A percentile compares a stretch with the other conserved stretches of the same genome.
Conservation (phyloP, 805 yeast species). For the Nakazawaea ishiwadae region DNA sequence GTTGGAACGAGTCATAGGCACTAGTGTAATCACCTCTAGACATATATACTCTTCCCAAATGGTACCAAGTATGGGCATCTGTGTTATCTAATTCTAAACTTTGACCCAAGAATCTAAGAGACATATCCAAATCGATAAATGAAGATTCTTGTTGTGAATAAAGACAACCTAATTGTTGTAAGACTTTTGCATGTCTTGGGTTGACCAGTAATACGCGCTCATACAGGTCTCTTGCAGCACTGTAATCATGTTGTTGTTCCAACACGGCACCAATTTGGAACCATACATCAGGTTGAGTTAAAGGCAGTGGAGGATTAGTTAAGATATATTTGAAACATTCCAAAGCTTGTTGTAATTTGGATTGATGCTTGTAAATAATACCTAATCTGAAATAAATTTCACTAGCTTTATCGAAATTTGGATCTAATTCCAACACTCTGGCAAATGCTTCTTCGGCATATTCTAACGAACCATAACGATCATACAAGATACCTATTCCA, state of each 20-base stretch:
- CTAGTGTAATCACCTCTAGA: slow-evolving; percentile 90
- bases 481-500: slow-evolving; percentile 95
- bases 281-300: slow-evolving; percentile 97
- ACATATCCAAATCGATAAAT: slow-evolving; percentile 78
- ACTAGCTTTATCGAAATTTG: slow-evolving; percentile 91
- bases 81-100: slow-evolving; percentile 84
- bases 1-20: slow-evolving; percentile 98
- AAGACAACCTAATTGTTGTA: slow-evolving; percentile 93
- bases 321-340: slow-evolving; percentile 94
- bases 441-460: slow-evolving; percentile 99
- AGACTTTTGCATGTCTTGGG: slow-evolving; percentile 92
- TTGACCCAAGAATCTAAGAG: slow-evolving; percentile 76
- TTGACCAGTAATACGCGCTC: slow-evolving; percentile 86
- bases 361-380: slow-evolving; percentile 93
- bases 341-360: slow-evolving; percentile 77
- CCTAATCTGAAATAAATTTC: slow-evolving; percentile 96
- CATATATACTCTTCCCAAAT: slow-evolving; percentile 96
- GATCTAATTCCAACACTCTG: slow-evolving; percentile 91
- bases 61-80: slow-evolving; percentile 97
- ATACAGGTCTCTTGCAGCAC: slow-evolving; percentile 91
- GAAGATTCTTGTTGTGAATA: slow-evolving; percentile 71
- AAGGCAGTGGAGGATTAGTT: slow-evolving; percentile 88
- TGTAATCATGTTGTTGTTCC: slow-evolving; percentile 90
- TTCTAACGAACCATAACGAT: slow-evolving; percentile 91
- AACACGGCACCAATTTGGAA: slow-evolving; percentile 95